Base-by-base conservation (phyloP, 192 early-diverging fungal genomes). In the Allomyces macrogynus region DNA sequence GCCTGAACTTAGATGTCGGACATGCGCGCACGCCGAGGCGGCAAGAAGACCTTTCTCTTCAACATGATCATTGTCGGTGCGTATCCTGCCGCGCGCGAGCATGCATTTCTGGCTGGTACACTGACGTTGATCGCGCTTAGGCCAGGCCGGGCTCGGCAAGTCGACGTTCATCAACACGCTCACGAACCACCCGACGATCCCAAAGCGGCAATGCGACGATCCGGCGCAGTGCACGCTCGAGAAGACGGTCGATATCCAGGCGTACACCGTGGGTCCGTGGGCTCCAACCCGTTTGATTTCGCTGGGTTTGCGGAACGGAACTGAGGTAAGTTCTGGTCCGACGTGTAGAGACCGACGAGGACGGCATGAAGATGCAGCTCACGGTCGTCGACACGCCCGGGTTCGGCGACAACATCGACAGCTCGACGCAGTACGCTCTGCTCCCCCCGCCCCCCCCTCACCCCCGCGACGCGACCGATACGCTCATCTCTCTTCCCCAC, bases 331-430 rank as follows among this genome's bases (percentile, higher is more conserved):
- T n/a, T 1, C 26, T 4, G 26, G 26, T 27, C 2, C 26, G 26
- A 1, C 26, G 26, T 27, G 23, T 49, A 69, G 93, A 99, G 66
- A 84, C 97, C 76, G 93, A 99, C 69, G 94, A 97, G 79, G 92
- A 99, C 77, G 94, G 94, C 63, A 88, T 93, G 74, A 90, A 89
- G 76, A 89, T 99, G 60, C 84, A 91, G 54, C 84, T 99, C 63
- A 97, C 93, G 23, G 87, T 99, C 69, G 88, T 99, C 44, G 96
- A 99, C 75, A 97, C 96, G 60, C 94, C 96, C 40, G 96, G 95
- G 20, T 99, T 97, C 75, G 96, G 94, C 64, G 91, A 97, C 73
- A 88, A 91, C 67, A 86, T 95, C 65, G 93, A 99, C 74, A 89
- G 97, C 80, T 40, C 32, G 32, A 40, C 32, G 32, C 32, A 40